These are phyloP conservation scores for Haematococcus lacustris DNA, from an alignment of 139 green algal genomes.

Conservation along the genomic window DNA sequence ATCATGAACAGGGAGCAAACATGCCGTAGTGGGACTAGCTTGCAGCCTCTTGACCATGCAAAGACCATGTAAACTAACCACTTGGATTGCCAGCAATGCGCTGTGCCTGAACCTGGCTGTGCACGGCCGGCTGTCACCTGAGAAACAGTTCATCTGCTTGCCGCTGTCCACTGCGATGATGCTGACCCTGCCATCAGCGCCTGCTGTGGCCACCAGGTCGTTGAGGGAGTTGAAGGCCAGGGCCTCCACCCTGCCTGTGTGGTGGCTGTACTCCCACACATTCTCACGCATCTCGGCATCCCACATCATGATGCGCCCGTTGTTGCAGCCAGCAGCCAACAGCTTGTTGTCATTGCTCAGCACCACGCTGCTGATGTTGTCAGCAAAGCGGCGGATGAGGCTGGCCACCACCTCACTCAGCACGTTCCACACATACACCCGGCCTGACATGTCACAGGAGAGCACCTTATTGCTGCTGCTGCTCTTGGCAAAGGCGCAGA, in stretches of 20 bases:
- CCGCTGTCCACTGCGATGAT: slow-evolving; percentile 17
- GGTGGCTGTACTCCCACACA: slow-evolving; percentile 40
- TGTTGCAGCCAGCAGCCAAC: slow-evolving; percentile 22
- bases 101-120: too few relatives aligned
- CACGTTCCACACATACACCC: slow-evolving; percentile 33
- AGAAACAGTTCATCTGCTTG: slow-evolving; percentile 25
- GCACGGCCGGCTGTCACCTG: too few relatives aligned
- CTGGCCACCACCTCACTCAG: slow-evolving; percentile 30
- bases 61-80: too few relatives aligned
- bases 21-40: too few relatives aligned
- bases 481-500: slow-evolving; percentile 23
- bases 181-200: slow-evolving; percentile 24
- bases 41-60: too few relatives aligned
- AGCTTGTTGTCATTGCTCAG: slow-evolving; percentile 13
- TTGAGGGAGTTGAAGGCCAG: slow-evolving; percentile 32
- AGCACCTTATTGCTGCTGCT: slow-evolving; percentile 17
- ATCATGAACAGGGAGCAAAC: too few relatives aligned
- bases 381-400: slow-evolving; percentile 26
- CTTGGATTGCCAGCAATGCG: too few relatives aligned
- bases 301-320: slow-evolving; percentile 40
- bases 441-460: slow-evolving; percentile 24
- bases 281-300: slow-evolving; percentile 26
- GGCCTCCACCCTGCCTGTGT: slow-evolving; percentile 31
- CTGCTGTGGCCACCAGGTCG: slow-evolving; percentile 24
- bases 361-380: slow-evolving; percentile 6